Conservation (phyloP, 192 early-diverging fungal genomes). For the Coemansia sp. region DNA sequence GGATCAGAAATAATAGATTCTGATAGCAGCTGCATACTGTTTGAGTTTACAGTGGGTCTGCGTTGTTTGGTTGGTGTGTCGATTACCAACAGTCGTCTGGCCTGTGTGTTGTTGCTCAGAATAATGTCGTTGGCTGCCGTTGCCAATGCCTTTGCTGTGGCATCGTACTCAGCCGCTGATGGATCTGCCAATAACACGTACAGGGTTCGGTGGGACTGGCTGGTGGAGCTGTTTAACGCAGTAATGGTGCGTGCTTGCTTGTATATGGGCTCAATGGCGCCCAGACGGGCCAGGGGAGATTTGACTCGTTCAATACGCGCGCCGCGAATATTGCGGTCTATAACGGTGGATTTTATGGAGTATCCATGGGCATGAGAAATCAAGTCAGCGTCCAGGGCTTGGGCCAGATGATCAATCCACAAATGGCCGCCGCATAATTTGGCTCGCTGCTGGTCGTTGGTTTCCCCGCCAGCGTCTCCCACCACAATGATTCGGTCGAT, state of each 20-base stretch:
- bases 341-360: not conserved
- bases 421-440: conserved; percentile 26
- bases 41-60: too few species aligned
- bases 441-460: conserved; percentile 8
- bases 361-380: conserved; percentile 22
- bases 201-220: not conserved
- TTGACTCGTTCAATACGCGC: conserved; percentile 7
- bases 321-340: not conserved
- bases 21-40: conserved; percentile 8
- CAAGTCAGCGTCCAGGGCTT: conserved; percentile 17
- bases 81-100: conserved; percentile 2
- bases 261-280: not conserved
- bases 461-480: conserved; percentile 18
- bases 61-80: conserved; percentile 5
- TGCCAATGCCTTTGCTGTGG: not conserved
- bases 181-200: conserved; percentile 12
- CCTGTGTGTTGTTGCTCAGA: not conserved
- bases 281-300: not conserved
- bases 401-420: conserved; percentile 33
- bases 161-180: not conserved
- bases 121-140: conserved; percentile 15
- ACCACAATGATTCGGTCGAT: conserved; percentile 19
- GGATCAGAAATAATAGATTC: conserved; percentile 4
- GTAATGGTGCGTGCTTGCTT: not conserved
- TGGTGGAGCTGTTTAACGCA: not conserved